Evolutionary conservation across 2,329 filamentous ascomycete species (phyloP).

Genomic region (Diaporthe ilicicola): DNA sequence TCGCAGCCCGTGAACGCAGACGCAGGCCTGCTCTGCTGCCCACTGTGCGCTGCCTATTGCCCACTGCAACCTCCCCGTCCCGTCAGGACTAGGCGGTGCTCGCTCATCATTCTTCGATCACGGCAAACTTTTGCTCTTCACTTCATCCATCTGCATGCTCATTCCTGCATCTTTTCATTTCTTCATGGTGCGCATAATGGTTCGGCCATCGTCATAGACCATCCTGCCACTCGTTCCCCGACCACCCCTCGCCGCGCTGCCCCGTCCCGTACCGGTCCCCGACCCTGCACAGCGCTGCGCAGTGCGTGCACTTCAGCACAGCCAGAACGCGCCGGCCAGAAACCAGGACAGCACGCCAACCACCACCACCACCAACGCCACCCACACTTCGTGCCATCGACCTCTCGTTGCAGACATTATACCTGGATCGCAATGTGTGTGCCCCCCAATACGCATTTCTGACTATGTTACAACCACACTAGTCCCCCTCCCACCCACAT

Average conservation of each 20-base stretch:
- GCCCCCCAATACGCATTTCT: not conserved
- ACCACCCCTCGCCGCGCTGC: slow-evolving; percentile 3
- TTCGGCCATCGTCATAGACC: not conserved
- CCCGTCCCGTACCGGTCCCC: slow-evolving; percentile 3
- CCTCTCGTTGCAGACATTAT: not conserved
- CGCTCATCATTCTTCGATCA: slow-evolving; percentile 21
- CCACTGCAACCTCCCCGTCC: slow-evolving; percentile 17
- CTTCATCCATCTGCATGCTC: slow-evolving; percentile 21
- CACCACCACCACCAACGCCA: slow-evolving; percentile 27
- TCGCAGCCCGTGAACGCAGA: slow-evolving; percentile 15
- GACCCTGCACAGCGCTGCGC: slow-evolving; percentile 1
- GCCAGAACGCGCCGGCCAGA: slow-evolving; percentile 15
- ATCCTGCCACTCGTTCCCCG: not conserved
- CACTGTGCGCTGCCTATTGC: not conserved
- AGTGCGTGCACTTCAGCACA: slow-evolving; percentile 14
- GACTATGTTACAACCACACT: not conserved
- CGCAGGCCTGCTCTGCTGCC: not conserved
- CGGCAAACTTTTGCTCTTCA: slow-evolving; percentile 25
- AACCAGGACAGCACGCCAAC: slow-evolving; percentile 36
- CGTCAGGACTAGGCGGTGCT: not conserved
- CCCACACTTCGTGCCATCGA: not conserved
- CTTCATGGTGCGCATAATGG: slow-evolving; percentile 13
- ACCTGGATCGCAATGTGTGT: slow-evolving; percentile 25
- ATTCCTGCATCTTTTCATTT: slow-evolving; percentile 20
- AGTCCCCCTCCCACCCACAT: not conserved